phyloP scores from a whole-genome alignment of 306 rosid genomes.

The Vachellia pachyceras region DNA sequence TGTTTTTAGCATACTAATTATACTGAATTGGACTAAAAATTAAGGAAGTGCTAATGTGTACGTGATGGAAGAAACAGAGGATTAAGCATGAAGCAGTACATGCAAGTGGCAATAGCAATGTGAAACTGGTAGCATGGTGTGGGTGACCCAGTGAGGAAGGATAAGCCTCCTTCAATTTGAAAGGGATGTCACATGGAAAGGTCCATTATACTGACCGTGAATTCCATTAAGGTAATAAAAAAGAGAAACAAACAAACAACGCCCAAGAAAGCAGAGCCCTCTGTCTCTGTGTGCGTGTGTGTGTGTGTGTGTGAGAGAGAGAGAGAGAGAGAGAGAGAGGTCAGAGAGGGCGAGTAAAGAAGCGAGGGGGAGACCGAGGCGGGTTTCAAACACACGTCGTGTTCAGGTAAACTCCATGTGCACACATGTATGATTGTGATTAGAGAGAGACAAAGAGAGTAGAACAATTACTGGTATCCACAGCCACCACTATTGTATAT shows the following conservation, averaged over 20 bases:
- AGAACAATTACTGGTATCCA: constrained; percentile 36
- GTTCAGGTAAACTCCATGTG: constrained; percentile 94
- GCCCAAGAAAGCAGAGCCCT: constrained; percentile 32
- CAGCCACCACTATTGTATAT: constrained; percentile 46
- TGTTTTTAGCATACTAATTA: neutral
- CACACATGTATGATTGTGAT: constrained; percentile 78
- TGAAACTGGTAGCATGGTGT: constrained; percentile 33
- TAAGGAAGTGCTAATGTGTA: too few relatives aligned
- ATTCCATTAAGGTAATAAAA: constrained; percentile 47
- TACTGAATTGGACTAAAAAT: neutral
- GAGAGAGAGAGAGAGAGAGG: constrained; percentile 1
- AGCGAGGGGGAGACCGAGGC: constrained; percentile 30
- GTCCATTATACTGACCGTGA: constrained; percentile 64
- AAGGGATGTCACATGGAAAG: constrained; percentile 39
- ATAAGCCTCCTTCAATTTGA: constrained; percentile 33
- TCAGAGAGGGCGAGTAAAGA: neutral
- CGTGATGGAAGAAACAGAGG: neutral
- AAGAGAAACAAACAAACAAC: constrained; percentile 17
- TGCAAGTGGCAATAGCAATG: constrained; percentile 22
- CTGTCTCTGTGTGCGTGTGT: constrained; percentile 24
- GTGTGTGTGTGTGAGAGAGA: too few relatives aligned
- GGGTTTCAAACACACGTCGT: constrained; percentile 86
- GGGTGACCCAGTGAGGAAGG: constrained; percentile 41
- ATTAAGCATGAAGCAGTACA: neutral
- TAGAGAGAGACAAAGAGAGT: constrained; percentile 2